Evolutionary conservation across 169 alveolate species (phyloP), one percentile per base, ranked within the genome.

Genomic region (Haemoproteus tartakovskyi): DNA sequence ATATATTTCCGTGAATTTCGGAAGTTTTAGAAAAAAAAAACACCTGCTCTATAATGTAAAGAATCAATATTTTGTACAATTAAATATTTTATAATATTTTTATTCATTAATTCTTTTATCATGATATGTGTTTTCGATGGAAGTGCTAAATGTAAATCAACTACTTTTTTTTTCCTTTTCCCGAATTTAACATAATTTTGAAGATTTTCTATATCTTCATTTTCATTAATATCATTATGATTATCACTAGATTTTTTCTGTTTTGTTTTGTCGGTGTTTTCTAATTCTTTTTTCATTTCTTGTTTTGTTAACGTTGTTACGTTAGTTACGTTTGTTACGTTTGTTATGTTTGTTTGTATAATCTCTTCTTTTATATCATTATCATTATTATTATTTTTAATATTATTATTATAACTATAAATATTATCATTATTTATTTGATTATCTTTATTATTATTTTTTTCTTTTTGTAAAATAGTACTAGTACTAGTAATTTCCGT

Each of bases 41-140:
- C 70, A 6, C 94, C 94, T 46, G 93, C 83, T 43, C 91, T 43
- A 46, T 88, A 86, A 80, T 91, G 95, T 33, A 91, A 59, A 0
- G 92, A 88, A 60, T 91, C 95, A 19, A 91, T 86, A 62, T 91
- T 91, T 80, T 91, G 95, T 16, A 94, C 90, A 18, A 91, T 88
- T 41, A 91, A 62, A 52, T 60, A 78, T 36, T 78, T 60, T 27
- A 91, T 78, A 40, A 78, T 52, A 18, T 87, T 88, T 36, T 60
- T 79, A 27, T 78, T 79, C 54, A 87, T 70, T 22, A 89, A 80
- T 27, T 84, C 91, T 61, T 78, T 57, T 48, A 89, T 79, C 61
- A 85, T 81, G 40, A 91, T 82, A 62, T 91, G 95, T 21, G 93
- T 67, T 51, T 79, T 88, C 4, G 95, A 67, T 26, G 95, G 95